Percentiles rank a stretch among this genome's conserved stretches.
These are phyloP conservation scores for Neurospora sp. DNA, from an alignment of 495 filamentous ascomycete species.

Conservation along the genomic window DNA sequence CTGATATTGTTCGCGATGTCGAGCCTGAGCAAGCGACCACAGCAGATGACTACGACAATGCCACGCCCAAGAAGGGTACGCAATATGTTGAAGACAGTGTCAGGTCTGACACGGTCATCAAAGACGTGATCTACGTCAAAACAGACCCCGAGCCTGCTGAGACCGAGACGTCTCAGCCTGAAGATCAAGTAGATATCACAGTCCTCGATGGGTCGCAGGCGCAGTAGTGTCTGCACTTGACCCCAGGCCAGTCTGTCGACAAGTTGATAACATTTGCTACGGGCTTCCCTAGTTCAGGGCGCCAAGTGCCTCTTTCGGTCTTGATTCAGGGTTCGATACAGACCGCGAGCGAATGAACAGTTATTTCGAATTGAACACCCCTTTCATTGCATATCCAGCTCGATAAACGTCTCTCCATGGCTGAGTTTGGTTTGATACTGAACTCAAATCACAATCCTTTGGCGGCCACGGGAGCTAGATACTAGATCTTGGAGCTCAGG, in stretches of 20 bases:
- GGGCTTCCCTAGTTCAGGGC: not conserved
- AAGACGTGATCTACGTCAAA: not conserved
- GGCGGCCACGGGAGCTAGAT: not conserved
- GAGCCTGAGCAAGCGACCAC: not conserved
- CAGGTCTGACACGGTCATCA: not conserved
- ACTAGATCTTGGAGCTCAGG: not conserved
- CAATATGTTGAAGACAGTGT: not conserved
- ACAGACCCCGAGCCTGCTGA: not conserved
- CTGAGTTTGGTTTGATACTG: too few relatives aligned
- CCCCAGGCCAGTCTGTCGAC: not conserved
- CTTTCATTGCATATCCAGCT: not conserved
- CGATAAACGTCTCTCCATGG: not conserved
- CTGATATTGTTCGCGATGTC: not conserved
- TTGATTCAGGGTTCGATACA: not conserved
- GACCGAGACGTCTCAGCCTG: not conserved
- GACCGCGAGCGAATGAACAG: not conserved
- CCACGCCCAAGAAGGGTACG: not conserved
- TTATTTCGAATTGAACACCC: not conserved
- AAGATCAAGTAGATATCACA: not conserved
- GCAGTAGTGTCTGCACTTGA: not conserved
- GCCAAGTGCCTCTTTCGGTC: not conserved
- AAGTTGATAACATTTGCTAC: not conserved
- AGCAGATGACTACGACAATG: not conserved
- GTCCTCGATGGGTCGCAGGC: not conserved
- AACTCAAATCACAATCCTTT: not conserved